Conservation (phyloP, 192 early-diverging fungal genomes). For the Kickxella alabastrina region DNA sequence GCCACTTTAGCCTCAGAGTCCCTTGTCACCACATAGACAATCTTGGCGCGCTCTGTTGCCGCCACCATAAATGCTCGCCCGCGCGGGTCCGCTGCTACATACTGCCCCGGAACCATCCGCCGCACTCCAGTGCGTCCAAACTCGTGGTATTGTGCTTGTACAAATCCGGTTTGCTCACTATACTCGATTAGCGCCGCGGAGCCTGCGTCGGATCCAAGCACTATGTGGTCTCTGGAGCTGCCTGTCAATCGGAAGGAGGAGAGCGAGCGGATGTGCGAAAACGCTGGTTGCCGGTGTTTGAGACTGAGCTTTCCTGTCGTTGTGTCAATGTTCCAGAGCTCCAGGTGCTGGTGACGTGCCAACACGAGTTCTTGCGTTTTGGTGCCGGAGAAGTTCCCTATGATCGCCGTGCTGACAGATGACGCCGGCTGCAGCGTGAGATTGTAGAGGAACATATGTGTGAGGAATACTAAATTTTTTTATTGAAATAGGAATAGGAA, state of each 20-base stretch:
- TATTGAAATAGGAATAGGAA: too few relatives aligned
- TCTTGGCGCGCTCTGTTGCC: slow-evolving; percentile 89
- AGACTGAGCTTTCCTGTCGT: slow-evolving; percentile 74
- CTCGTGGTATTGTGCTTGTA: slow-evolving; percentile 84
- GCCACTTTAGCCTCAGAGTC: slow-evolving; percentile 77
- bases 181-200: slow-evolving; percentile 88
- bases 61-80: slow-evolving; percentile 96
- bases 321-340: slow-evolving; percentile 76
- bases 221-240: slow-evolving; percentile 85
- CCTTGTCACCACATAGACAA: slow-evolving; percentile 95
- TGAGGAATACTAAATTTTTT: too few relatives aligned
- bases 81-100: slow-evolving; percentile 91
- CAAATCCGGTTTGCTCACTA: slow-evolving; percentile 65
- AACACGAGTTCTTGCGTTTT: slow-evolving; percentile 86
- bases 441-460: slow-evolving; percentile 69
- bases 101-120: slow-evolving; percentile 90
- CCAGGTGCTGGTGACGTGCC: slow-evolving; percentile 66
- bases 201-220: slow-evolving; percentile 88
- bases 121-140: slow-evolving; percentile 91
- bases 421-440: slow-evolving; percentile 81
- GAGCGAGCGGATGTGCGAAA: slow-evolving; percentile 82
- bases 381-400: slow-evolving; percentile 91
- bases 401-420: slow-evolving; percentile 68
- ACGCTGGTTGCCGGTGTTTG: slow-evolving; percentile 69
- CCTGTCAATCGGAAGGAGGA: slow-evolving; percentile 86